Percentiles rank a stretch among this genome's conserved stretches.
Conservation (phyloP, 129 eudicot species). For the Saposhnikovia divaricata region DNA sequence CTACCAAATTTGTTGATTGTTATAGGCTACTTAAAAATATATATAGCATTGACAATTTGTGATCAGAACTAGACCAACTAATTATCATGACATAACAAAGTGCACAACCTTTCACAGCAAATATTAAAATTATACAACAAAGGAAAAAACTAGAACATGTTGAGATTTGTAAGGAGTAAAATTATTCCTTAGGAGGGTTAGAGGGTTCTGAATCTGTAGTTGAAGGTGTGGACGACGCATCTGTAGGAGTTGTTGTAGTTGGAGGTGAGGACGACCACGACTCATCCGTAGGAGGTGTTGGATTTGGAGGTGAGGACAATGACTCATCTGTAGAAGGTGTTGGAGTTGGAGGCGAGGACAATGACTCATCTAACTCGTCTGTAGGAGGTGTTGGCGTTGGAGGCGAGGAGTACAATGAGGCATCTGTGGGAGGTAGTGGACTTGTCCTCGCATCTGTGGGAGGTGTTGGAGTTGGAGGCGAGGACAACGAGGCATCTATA, state of each 20-base stretch:
- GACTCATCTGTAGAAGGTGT: constrained; percentile 10
- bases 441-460: background rate
- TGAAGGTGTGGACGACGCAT: background rate
- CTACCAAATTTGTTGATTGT: too few relatives aligned
- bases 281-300: constrained; percentile 10
- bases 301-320: constrained; percentile 42
- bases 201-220: background rate
- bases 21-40: too few relatives aligned
- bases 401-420: background rate
- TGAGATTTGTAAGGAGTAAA: background rate
- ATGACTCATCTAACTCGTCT: too few relatives aligned
- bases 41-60: too few relatives aligned
- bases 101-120: background rate
- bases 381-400: background rate
- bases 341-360: constrained; percentile 44
- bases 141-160: background rate
- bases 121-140: background rate
- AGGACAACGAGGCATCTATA: background rate
- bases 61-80: too few relatives aligned
- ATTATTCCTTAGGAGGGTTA: background rate
- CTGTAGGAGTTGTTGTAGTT: constrained; percentile 15
- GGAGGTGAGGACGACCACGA: constrained; percentile 37
- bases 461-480: background rate
- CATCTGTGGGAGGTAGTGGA: constrained; percentile 2
- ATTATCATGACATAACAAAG: too few relatives aligned